These are phyloP conservation scores for Amoeboaphelidium protococcarum DNA, from an alignment of 371 early-diverging fungal species.

Conservation along the genomic window DNA sequence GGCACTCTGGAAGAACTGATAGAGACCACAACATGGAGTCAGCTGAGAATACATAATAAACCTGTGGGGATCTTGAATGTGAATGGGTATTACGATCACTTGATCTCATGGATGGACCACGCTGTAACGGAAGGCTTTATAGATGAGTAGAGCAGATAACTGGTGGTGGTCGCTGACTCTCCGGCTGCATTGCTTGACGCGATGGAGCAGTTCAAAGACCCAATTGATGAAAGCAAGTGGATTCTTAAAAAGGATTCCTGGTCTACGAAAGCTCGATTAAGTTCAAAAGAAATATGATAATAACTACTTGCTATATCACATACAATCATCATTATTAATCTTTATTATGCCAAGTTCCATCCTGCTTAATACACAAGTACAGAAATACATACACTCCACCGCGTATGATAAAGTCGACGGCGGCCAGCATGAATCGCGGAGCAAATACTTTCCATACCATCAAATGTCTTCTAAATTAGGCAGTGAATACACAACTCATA, in stretches of 20 bases:
- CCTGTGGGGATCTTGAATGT: slow-evolving; percentile 47
- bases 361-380: too few relatives aligned
- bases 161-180: neutral
- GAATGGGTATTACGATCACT: slow-evolving; percentile 34
- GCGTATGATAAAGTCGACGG: too few relatives aligned
- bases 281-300: too few relatives aligned
- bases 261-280: too few relatives aligned
- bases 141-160: neutral
- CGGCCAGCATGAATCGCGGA: too few relatives aligned
- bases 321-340: too few relatives aligned
- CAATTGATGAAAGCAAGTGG: neutral
- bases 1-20: slow-evolving; percentile 65
- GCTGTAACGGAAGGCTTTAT: neutral
- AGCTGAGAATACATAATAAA: slow-evolving; percentile 38
- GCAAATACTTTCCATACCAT: too few relatives aligned
- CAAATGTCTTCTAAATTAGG: too few relatives aligned
- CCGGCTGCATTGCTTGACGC: neutral
- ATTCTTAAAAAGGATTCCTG: neutral
- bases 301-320: too few relatives aligned
- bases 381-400: too few relatives aligned
- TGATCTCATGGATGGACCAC: slow-evolving; percentile 28
- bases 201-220: neutral
- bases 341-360: too few relatives aligned
- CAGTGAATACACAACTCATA: too few relatives aligned
- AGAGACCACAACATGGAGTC: slow-evolving; percentile 53